Percentiles rank a stretch among this genome's conserved stretches.
phyloP scores from a whole-genome alignment of 2,329 filamentous ascomycete genomes.

The Ascosphaera aggregata region DNA sequence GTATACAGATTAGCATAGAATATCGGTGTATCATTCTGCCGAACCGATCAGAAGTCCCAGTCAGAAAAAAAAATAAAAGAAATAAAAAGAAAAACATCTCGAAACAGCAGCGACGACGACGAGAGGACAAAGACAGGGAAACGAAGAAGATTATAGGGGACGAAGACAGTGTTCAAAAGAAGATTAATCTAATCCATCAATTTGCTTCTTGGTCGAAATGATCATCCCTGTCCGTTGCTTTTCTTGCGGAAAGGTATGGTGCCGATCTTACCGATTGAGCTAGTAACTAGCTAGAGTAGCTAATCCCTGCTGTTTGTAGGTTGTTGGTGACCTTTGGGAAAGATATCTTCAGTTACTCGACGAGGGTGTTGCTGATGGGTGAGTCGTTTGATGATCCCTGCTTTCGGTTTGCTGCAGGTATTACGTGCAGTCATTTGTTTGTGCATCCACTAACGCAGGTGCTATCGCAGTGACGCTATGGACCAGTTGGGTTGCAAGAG shows the following conservation, averaged over 20 bases:
- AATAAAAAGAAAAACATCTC: no score
- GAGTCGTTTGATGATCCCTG: constrained; percentile 12
- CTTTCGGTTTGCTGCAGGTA: background rate
- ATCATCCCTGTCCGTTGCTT: constrained; percentile 98
- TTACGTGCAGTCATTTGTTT: background rate
- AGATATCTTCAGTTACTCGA: constrained; percentile 77
- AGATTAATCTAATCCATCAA: constrained; percentile 23
- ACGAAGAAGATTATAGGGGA: no score
- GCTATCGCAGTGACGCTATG: constrained; percentile 57
- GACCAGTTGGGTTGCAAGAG: constrained; percentile 80
- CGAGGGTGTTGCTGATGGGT: constrained; percentile 53
- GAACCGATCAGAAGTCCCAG: no score
- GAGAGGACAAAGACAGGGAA: no score
- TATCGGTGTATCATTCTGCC: no score
- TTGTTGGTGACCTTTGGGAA: constrained; percentile 94
- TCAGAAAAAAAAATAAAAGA: no score
- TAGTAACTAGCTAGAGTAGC: no score
- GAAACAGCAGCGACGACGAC: no score
- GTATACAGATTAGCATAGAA: no score
- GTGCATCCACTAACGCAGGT: background rate
- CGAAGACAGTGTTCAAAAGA: no score
- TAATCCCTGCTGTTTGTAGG: no score
- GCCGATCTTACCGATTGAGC: no score
- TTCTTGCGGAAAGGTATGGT: constrained; percentile 97
- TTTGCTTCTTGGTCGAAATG: constrained; percentile 30